Base-by-base conservation (phyloP, 495 filamentous ascomycete genomes). In the Daldinia bambusicola region DNA sequence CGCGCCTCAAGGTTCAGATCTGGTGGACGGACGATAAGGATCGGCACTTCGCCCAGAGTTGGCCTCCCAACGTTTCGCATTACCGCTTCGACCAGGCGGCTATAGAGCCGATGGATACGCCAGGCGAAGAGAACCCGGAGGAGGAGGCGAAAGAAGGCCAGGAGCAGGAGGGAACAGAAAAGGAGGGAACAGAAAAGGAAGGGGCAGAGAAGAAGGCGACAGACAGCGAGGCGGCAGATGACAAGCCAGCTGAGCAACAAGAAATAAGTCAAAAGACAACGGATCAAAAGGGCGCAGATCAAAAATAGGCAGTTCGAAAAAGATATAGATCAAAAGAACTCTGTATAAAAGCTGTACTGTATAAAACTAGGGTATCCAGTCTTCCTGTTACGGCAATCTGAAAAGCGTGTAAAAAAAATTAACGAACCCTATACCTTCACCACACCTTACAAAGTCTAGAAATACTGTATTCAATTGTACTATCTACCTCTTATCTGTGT, bases 11-110 rank as follows among this genome's bases (percentile, higher is more conserved):
- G 73, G 79, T 78, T 4, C 80, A 79, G 9, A 72, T 97, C 31
- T 86, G 87, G 76, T 97, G 94, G 94, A 82, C 79, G 6, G 84
- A 94, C 79, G 69, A 89, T 32, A 75, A 85, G 58, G 89, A 94
- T 80, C 84, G 85, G 30, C 84, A 87, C 58, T 90, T 82, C 79
- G 93, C 92, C 20, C 72, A 82, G 71, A 69, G 76, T 7, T 97
- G 94, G 94, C 83, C 91, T 16, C 78, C 81, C 3, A 85, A 83
- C n/a, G 91, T 96, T 55, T 75, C 81, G 22, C 94, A 97, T 50
- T 18, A 71, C 38, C 51, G 58, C 10, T 69, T 77, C 31, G 45
- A 58, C 0, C 48, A 72, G 10, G 63, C 62, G 0, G 10, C 31
- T 0, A 8, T 66, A 41, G 53, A 41, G 38, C 38, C 63, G 14